Evolutionary conservation across 176 grass and related monocot genomes (phyloP).

Genomic region (Ensete glaucum): DNA sequence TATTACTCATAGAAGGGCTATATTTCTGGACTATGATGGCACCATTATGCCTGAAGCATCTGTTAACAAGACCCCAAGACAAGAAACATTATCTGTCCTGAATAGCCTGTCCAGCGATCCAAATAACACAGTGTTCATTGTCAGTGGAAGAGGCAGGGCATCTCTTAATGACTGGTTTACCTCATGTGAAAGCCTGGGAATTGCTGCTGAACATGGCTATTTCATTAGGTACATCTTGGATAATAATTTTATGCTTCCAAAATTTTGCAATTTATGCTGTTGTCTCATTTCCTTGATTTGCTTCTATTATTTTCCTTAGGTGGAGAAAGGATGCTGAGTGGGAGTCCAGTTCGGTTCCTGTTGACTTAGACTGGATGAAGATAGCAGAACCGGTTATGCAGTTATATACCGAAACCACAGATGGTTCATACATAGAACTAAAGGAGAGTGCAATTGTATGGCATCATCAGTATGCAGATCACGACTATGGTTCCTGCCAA

Average conservation of each 20-base stretch:
- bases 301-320: conserved; percentile 35
- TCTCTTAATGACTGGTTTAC: conserved; percentile 50
- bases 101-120: conserved; percentile 51
- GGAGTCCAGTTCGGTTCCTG: conserved; percentile 38
- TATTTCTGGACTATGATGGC: conserved; percentile 90
- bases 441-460: conserved; percentile 91
- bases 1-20: conserved; percentile 37
- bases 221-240: conserved; percentile 50
- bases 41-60: conserved; percentile 71
- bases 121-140: conserved; percentile 71
- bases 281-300: neutral
- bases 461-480: conserved; percentile 80
- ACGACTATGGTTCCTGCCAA: conserved; percentile 75
- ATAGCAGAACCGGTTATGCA: conserved; percentile 78
- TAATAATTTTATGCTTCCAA: neutral
- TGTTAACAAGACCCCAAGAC: conserved; percentile 39
- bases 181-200: conserved; percentile 63
- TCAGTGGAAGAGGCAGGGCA: conserved; percentile 49
- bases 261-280: neutral
- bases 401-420: conserved; percentile 79
- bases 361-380: conserved; percentile 57
- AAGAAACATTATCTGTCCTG: conserved; percentile 56
- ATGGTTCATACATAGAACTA: conserved; percentile 71
- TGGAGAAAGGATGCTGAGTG: conserved; percentile 56
- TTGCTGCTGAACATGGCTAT: conserved; percentile 85